Percentiles rank a stretch among this genome's conserved stretches.
phyloP scores from a whole-genome alignment of 2,329 filamentous ascomycete genomes.

The Colletotrichum gigasporum region DNA sequence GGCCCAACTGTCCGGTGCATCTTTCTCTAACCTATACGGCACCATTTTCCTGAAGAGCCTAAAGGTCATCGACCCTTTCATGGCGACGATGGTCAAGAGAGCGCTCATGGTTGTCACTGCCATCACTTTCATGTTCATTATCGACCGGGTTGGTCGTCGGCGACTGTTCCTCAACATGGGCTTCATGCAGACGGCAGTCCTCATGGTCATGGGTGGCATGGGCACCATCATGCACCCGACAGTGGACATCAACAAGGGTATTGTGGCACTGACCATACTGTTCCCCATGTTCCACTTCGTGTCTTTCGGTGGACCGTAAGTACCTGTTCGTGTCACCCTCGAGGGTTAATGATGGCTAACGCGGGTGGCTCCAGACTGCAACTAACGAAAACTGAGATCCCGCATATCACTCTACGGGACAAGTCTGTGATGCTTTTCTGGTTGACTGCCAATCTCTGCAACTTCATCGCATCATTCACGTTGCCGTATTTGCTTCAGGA shows the following conservation, averaged over 20 bases:
- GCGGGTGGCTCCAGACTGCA: constrained; percentile 1
- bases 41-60: constrained; percentile 35
- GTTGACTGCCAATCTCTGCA: constrained; percentile 22
- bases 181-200: constrained; percentile 32
- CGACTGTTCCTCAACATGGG: constrained; percentile 33
- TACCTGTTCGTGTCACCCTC: background rate
- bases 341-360: background rate
- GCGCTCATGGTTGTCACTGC: constrained; percentile 32
- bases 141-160: constrained; percentile 26
- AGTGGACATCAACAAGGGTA: constrained; percentile 33
- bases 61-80: constrained; percentile 38
- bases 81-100: constrained; percentile 36
- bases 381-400: constrained; percentile 29
- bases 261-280: constrained; percentile 37
- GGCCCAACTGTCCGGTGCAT: constrained; percentile 32
- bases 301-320: constrained; percentile 29
- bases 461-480: constrained; percentile 20
- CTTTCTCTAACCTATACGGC: constrained; percentile 35
- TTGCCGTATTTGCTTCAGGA: constrained; percentile 25
- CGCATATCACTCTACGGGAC: constrained; percentile 25
- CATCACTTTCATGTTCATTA: constrained; percentile 32
- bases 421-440: constrained; percentile 31
- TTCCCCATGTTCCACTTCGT: constrained; percentile 34
- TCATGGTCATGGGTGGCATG: constrained; percentile 37
- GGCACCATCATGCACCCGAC: constrained; percentile 31